Evolutionary conservation across 148 eudicot species (phyloP), one percentile per base, ranked within the genome.

Genomic region (Rhododendron griersonianum): DNA sequence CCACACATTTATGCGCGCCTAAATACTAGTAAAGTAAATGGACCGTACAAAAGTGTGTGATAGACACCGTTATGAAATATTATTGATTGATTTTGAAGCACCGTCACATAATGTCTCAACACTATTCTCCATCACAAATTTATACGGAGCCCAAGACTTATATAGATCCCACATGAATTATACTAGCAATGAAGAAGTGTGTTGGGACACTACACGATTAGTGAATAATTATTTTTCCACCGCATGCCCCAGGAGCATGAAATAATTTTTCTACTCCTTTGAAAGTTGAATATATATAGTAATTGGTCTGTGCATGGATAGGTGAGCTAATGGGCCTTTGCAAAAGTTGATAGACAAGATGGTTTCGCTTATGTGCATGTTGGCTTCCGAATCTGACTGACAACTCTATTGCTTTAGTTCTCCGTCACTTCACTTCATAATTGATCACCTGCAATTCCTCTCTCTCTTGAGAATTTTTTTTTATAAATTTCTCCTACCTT

Each of bases 271-370:
- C 61, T 16, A 55, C 61, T 55, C 61, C 5, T 16, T 16, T 55
- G 16, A 15, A 13, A 11, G 16, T 51, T 51, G 21, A 55, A 55
- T 55, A 30, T 30, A 30, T 30, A 30, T 30, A n/a, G n/a, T n/a
- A 55, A 55, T 55, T 55, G 61, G 19, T 55, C 23, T 59, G 63
- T 84, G 80, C 86, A 50, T 73, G 86, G 86, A 50, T 33, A 18
- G 80, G 63, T 51, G 86, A 71, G 65, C 78, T 71, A 81, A 19
- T 55, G 65, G 11, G n/a, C 83, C 45, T 37, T 71, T 71, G 85
- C 4, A 71, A 84, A 84, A 71, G 85, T 59, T 84, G 85, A 84
- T 71, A 7, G 85, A 69, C 85, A 84, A 84, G 79, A 50, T 71
- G 79, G 85, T 84, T 67, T 71, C 79, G 44, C 25, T 71, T 30